phyloP scores from a whole-genome alignment of 2,329 filamentous ascomycete genomes.

The Pseudogymnoascus destructans region DNA sequence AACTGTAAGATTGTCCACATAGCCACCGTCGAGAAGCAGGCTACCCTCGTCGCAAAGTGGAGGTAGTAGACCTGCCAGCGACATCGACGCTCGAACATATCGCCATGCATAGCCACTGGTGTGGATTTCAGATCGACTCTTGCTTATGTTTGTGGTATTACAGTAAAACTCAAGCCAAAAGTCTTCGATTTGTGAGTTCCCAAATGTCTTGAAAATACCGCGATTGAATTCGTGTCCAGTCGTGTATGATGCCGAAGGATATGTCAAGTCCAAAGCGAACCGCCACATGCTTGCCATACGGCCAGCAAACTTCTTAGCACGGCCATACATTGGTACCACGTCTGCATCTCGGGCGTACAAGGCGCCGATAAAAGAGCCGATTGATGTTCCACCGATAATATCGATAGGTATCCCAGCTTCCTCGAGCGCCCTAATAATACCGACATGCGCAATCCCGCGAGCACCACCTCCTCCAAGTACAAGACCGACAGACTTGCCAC shows the following conservation, averaged over 20 bases:
- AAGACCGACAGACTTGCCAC: slow-evolving; percentile 86
- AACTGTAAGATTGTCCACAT: slow-evolving; percentile 93
- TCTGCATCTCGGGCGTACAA: slow-evolving; percentile 94
- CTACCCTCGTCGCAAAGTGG: slow-evolving; percentile 93
- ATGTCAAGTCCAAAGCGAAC: slow-evolving; percentile 92
- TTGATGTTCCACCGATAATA: slow-evolving; percentile 88
- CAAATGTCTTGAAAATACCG: slow-evolving; percentile 97
- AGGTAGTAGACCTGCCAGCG: slow-evolving; percentile 79
- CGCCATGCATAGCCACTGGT: slow-evolving; percentile 96
- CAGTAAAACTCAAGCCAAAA: slow-evolving; percentile 99
- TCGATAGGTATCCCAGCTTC: slow-evolving; percentile 95
- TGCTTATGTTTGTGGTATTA: slow-evolving; percentile 98
- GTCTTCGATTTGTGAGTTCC: slow-evolving; percentile 93
- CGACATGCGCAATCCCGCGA: slow-evolving; percentile 80
- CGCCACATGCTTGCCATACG: slow-evolving; percentile 99
- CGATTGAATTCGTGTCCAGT: slow-evolving; percentile 98
- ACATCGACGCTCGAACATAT: slow-evolving; percentile 95
- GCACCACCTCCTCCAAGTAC: slow-evolving; percentile 92
- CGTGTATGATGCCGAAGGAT: slow-evolving; percentile 92
- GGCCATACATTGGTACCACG: slow-evolving; percentile 89
- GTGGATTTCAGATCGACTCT: slow-evolving; percentile 82
- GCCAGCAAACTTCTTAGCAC: slow-evolving; percentile 92
- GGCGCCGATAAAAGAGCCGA: slow-evolving; percentile 88
- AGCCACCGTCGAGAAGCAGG: slow-evolving; percentile 93
- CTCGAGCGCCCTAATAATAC: slow-evolving; percentile 87